phyloP scores from a whole-genome alignment of 148 eudicot genomes.

The Persicaria tinctoria region DNA sequence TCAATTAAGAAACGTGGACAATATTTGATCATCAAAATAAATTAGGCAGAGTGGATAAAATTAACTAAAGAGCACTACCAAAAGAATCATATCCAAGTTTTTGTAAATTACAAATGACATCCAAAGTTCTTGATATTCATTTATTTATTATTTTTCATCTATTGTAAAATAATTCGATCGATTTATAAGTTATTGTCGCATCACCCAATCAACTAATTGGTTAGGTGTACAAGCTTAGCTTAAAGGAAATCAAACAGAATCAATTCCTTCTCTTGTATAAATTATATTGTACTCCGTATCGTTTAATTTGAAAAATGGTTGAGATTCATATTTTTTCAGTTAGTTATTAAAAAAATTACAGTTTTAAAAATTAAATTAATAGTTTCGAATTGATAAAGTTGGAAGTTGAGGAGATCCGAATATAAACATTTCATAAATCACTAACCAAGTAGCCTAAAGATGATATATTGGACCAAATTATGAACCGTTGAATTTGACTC shows the following conservation, averaged over 20 bases:
- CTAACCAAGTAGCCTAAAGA: no score
- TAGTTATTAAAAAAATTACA: no score
- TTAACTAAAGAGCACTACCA: not conserved
- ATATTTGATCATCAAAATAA: not conserved
- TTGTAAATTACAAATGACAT: not conserved
- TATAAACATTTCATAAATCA: no score
- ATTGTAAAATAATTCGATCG: not conserved
- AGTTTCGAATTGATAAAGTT: no score
- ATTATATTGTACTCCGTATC: no score
- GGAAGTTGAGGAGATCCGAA: no score
- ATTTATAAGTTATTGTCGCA: not conserved
- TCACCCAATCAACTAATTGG: not conserved
- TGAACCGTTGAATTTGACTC: no score
- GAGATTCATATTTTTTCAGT: no score
- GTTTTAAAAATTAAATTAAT: no score
- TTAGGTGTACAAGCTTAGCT: not conserved
- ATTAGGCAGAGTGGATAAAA: not conserved
- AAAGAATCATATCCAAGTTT: not conserved
- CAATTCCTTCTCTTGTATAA: not conserved
- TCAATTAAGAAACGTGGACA: constrained; percentile 1
- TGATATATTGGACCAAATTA: no score
- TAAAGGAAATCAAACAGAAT: not conserved
- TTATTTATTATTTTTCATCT: not conserved
- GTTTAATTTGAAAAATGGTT: no score
- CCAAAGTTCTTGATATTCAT: not conserved